Evolutionary conservation across 2,329 filamentous ascomycete species (phyloP).

Genomic region (Trichoderma endophyticum): DNA sequence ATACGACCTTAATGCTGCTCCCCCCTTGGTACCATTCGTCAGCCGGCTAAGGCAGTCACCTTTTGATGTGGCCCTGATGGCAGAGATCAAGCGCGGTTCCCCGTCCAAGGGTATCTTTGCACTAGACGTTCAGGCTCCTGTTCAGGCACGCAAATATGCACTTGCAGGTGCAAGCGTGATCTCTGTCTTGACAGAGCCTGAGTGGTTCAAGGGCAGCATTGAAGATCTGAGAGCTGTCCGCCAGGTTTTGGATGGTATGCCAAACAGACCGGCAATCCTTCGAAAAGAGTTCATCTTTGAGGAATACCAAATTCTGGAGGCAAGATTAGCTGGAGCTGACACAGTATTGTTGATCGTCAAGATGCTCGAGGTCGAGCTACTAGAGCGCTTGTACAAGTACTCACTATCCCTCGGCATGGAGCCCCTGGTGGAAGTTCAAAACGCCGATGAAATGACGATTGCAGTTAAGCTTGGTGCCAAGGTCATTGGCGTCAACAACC

Average conservation of each 20-base stretch:
- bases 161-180: slow-evolving; percentile 94
- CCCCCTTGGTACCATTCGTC: slow-evolving; percentile 77
- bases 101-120: slow-evolving; percentile 96
- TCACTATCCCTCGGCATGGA: slow-evolving; percentile 93
- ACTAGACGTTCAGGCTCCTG: slow-evolving; percentile 79
- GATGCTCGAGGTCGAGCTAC: slow-evolving; percentile 77
- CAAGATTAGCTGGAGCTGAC: slow-evolving; percentile 86
- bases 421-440: slow-evolving; percentile 95
- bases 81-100: slow-evolving; percentile 94
- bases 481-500: slow-evolving; percentile 96
- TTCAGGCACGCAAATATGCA: slow-evolving; percentile 88
- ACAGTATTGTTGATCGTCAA: slow-evolving; percentile 96
- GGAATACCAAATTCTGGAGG: slow-evolving; percentile 96
- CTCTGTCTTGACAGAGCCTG: slow-evolving; percentile 95
- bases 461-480: slow-evolving; percentile 83
- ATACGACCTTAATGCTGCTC: slow-evolving; percentile 79
- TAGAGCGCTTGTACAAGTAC: slow-evolving; percentile 81
- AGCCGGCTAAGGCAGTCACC: slow-evolving; percentile 75
- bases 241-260: slow-evolving; percentile 84
- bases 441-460: slow-evolving; percentile 83
- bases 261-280: slow-evolving; percentile 85
- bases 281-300: slow-evolving; percentile 98
- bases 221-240: slow-evolving; percentile 87
- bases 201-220: slow-evolving; percentile 99
- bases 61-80: slow-evolving; percentile 89